Evolutionary conservation across 352 stramenopile species (phyloP).

Genomic region (Phytopythium litorale): DNA sequence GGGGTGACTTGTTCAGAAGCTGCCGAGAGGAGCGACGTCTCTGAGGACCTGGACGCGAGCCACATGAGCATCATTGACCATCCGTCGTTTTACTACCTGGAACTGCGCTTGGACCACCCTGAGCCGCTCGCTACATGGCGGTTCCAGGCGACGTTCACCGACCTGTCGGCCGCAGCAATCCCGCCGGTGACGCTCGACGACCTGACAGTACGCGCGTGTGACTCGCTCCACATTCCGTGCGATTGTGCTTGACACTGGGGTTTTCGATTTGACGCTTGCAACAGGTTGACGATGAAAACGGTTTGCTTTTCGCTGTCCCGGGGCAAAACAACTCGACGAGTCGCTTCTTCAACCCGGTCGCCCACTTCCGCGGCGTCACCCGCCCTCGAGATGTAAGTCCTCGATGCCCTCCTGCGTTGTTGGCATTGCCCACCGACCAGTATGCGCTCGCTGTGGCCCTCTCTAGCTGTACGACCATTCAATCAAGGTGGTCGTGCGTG

Average conservation of each 20-base stretch:
- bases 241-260: neutral
- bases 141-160: constrained; percentile 45
- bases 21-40: neutral
- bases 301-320: constrained; percentile 26
- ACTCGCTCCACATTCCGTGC: neutral
- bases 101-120: constrained; percentile 42
- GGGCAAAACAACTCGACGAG: constrained; percentile 3
- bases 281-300: constrained; percentile 45
- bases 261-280: neutral
- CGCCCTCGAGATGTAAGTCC: constrained; percentile 39
- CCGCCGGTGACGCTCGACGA: constrained; percentile 34
- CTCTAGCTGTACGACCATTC: constrained; percentile 46
- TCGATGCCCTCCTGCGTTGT: neutral
- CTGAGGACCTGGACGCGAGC: neutral
- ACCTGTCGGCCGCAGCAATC: constrained; percentile 22
- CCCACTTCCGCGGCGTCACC: constrained; percentile 35
- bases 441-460: neutral
- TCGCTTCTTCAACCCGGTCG: constrained; percentile 36
- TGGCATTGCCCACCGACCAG: neutral
- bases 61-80: constrained; percentile 20
- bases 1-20: neutral
- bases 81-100: constrained; percentile 45
- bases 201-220: constrained; percentile 20
- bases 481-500: constrained; percentile 41
- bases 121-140: constrained; percentile 31